Evolutionary conservation across 148 eudicot species (phyloP).

Genomic region (Rhododendron vialii): DNA sequence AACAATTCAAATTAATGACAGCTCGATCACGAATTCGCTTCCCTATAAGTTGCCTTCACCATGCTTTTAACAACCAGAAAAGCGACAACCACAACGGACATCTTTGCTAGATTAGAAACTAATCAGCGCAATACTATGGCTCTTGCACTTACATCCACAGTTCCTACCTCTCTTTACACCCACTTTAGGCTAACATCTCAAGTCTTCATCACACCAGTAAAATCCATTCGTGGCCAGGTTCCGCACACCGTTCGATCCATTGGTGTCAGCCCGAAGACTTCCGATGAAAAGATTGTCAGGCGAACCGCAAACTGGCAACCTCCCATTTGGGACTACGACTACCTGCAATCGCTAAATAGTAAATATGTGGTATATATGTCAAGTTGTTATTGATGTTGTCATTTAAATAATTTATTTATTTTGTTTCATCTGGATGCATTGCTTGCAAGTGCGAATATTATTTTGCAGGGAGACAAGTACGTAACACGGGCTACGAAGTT

Average conservation of each 20-base stretch:
- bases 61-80: too few relatives aligned
- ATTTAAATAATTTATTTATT: too few relatives aligned
- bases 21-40: too few relatives aligned
- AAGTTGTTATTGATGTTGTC: too few relatives aligned
- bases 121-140: background rate
- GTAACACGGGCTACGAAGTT: background rate
- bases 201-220: background rate
- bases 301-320: conserved; percentile 5
- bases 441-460: background rate
- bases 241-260: background rate
- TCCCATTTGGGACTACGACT: background rate
- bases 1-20: too few relatives aligned
- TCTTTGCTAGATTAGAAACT: background rate
- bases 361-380: background rate
- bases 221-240: background rate
- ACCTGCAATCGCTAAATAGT: background rate
- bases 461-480: background rate
- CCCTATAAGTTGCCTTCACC: too few relatives aligned
- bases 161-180: background rate
- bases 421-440: background rate
- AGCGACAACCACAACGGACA: too few relatives aligned
- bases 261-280: background rate
- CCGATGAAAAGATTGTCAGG: background rate
- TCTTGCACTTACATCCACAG: background rate
- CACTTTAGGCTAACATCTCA: background rate